Conservation (phyloP, 2,329 filamentous ascomycete species). For the Clonostachys chloroleuca region DNA sequence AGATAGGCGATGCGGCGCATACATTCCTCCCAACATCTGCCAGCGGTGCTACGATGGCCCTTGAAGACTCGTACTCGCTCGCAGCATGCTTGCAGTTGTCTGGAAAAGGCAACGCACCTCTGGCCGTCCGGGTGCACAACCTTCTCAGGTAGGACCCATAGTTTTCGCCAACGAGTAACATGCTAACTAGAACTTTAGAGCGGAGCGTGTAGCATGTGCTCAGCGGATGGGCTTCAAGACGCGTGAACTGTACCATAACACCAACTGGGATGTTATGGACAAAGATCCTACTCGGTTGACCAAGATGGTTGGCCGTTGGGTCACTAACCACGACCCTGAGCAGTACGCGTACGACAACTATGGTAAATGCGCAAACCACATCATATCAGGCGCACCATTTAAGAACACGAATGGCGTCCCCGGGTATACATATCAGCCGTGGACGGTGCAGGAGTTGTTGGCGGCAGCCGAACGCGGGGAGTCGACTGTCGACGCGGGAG, state of each 20-base stretch:
- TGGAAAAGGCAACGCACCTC: background rate
- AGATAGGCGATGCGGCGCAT: slow-evolving; percentile 12
- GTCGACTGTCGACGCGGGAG: no score
- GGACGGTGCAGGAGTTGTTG: slow-evolving; percentile 9
- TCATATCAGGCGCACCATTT: slow-evolving; percentile 14
- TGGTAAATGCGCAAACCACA: slow-evolving; percentile 9
- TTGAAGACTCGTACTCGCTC: slow-evolving; percentile 11
- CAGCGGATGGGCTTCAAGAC: slow-evolving; percentile 11
- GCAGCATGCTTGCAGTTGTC: slow-evolving; percentile 8
- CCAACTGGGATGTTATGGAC: slow-evolving; percentile 7
- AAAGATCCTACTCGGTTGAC: slow-evolving; percentile 2
- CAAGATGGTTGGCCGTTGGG: slow-evolving; percentile 7
- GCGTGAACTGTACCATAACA: slow-evolving; percentile 9
- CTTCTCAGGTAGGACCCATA: slow-evolving; percentile 1
- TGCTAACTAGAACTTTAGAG: slow-evolving; percentile 1
- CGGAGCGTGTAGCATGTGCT: slow-evolving; percentile 8
- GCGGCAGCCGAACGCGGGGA: no score
- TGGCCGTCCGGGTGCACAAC: slow-evolving; percentile 2
- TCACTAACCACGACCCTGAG: slow-evolving; percentile 18
- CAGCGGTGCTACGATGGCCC: slow-evolving; percentile 9
- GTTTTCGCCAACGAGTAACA: background rate
- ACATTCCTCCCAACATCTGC: slow-evolving; percentile 9
- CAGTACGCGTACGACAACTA: slow-evolving; percentile 19
- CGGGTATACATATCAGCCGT: slow-evolving; percentile 16
- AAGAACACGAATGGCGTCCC: slow-evolving; percentile 19